A percentile compares a stretch with the other conserved stretches of the same genome.
Evolutionary conservation across 805 yeast genomes (phyloP).

Genomic region (Candida germanica): DNA sequence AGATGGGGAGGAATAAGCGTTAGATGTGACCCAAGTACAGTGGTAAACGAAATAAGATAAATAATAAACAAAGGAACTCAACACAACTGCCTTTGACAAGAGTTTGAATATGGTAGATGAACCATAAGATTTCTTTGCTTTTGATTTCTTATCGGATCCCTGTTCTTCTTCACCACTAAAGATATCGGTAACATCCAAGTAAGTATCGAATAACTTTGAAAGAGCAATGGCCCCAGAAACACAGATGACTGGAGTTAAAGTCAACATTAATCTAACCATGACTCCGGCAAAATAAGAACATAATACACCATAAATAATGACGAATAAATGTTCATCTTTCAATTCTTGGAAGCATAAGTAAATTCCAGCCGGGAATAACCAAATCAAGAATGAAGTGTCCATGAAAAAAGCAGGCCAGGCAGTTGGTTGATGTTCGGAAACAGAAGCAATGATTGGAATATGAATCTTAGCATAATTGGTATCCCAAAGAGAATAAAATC

Average conservation of each 20-base stretch:
- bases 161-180: conserved; percentile 18
- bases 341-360: conserved; percentile 87
- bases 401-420: conserved; percentile 99
- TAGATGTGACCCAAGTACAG: conserved; percentile 96
- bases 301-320: conserved; percentile 87
- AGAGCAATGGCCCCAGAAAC: conserved; percentile 88
- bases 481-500: conserved; percentile 98
- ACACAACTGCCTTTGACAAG: conserved; percentile 59
- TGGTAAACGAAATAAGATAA: conserved; percentile 81
- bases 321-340: conserved; percentile 87
- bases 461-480: conserved; percentile 96
- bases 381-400: conserved; percentile 86
- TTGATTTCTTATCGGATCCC: conserved; percentile 3
- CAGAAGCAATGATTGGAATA: conserved; percentile 97
- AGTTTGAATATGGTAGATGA: conserved; percentile 25
- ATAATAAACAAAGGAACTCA: conserved; percentile 68
- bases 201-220: conserved; percentile 79
- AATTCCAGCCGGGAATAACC: conserved; percentile 98
- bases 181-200: conserved; percentile 59
- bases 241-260: conserved; percentile 94
- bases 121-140: conserved; percentile 15
- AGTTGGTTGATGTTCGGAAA: conserved; percentile 99
- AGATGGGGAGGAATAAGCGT: conserved; percentile 95
- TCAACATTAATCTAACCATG: conserved; percentile 96
- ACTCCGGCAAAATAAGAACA: conserved; percentile 98